Base-by-base conservation (phyloP, 345 rosid genomes). In the Eucalyptus victrix region DNA sequence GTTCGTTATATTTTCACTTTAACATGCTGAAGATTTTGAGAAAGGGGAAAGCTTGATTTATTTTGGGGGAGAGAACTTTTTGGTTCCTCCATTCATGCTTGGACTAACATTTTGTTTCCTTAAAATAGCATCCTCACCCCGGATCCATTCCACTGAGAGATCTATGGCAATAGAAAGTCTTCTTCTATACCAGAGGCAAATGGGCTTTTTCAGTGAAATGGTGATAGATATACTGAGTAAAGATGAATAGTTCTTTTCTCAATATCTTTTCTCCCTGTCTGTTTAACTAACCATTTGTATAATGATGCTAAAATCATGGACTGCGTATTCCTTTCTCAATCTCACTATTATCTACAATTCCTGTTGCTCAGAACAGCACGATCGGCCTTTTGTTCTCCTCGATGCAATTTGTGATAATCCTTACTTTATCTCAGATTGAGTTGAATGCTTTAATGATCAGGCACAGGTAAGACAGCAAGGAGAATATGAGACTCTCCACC, bases 381-480 rank as follows among this genome's bases (percentile, higher is more conserved):
- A 30, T 32, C 1, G 81, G 28, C 32, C 23, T 76, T 87, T 24
- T n/a, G 37, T 72, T 88, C 23, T 85, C 49, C 58, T 76, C n/a
- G 34, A 40, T 83, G 44, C 44, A 34, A 72, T 76, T 23, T 37
- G 47, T 76, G 83, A 26, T 37, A 76, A 40, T 76, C 45, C 85
- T 2, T 76, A 44, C 28, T 76, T 76, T 76, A 12, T 40, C 47
- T 76, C 85, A 21, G 30, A 76, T 23, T 40, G 85, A 76, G 85
- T 76, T 76, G 16, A 11, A 76, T 76, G 44, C 30, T 16, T 4
- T 49, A 26, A 34, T 86, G 15, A 58, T 83, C 89, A 92, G 93
- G 88, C 51, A 51, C 88, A 92, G 50, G 86, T 89, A 89, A 93
- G 91, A 80, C 95, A 93, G 90, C 97, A 96, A 92, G 97, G 98